A percentile compares a stretch with the other conserved stretches of the same genome.
These are phyloP conservation scores for Leishmania lainsoni DNA, from an alignment of 208 protist species.

Conservation along the genomic window DNA sequence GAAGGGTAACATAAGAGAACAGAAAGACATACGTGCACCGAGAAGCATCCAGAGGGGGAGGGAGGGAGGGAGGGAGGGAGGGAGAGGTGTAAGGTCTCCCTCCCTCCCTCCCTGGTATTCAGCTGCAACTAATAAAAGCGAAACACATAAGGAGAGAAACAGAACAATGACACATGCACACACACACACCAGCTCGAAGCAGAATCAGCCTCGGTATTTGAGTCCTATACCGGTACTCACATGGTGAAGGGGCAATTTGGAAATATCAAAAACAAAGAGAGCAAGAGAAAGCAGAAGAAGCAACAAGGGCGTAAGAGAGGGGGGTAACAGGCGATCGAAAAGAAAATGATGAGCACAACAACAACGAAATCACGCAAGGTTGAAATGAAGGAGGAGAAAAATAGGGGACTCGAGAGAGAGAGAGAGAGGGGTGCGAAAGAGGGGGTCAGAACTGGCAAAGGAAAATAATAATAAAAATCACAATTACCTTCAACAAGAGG, in stretches of 20 bases:
- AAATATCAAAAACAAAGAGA: background rate
- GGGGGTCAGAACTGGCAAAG: background rate
- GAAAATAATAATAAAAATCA: slow-evolving; percentile 9
- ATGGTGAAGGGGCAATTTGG: background rate
- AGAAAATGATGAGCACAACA: background rate
- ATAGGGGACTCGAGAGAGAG: background rate
- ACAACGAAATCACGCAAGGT: background rate
- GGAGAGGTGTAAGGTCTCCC: too few species aligned
- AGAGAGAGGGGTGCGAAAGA: background rate
- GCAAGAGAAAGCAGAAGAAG: background rate
- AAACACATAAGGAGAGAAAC: background rate
- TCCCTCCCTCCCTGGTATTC: background rate
- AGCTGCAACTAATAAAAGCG: background rate
- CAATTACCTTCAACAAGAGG: background rate
- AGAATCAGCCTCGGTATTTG: background rate
- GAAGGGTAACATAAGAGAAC: background rate
- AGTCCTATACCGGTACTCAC: background rate
- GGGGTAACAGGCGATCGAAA: background rate
- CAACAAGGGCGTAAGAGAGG: background rate
- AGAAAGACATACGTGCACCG: background rate
- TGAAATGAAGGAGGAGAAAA: background rate
- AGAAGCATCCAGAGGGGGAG: background rate
- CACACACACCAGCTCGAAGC: background rate
- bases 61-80: background rate
- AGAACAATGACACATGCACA: background rate